phyloP scores from a whole-genome alignment of 208 protist species.

The Acanthamoeba divionensis region DNA sequence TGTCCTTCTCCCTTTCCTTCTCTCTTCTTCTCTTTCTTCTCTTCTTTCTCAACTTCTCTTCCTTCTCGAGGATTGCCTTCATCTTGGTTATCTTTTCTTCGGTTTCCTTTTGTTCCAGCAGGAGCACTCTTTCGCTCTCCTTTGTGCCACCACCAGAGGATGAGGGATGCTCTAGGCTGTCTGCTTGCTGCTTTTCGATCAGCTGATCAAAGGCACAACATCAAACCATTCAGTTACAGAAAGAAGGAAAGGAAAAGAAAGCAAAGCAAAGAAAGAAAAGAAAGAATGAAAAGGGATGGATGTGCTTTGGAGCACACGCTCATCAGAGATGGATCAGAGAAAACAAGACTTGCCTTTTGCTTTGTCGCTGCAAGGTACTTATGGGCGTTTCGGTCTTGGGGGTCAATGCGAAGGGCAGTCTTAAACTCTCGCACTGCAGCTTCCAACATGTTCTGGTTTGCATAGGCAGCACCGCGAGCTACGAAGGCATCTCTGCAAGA shows the following conservation, averaged over 20 bases:
- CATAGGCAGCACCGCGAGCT: conserved; percentile 32
- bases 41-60: conserved; percentile 31
- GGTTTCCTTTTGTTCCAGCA: not conserved
- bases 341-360: not conserved
- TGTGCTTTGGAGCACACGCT: no score
- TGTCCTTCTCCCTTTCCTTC: conserved; percentile 39
- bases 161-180: no score
- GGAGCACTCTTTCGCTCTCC: not conserved
- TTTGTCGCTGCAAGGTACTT: conserved; percentile 19
- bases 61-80: not conserved
- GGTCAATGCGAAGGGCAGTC: conserved; percentile 1
- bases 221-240: not conserved
- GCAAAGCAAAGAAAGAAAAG: not conserved
- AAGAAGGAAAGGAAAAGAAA: not conserved
- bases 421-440: conserved; percentile 34
- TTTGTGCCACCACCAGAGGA: no score
- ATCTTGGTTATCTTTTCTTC: not conserved
- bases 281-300: not conserved
- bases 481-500: conserved; percentile 27
- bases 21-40: conserved; percentile 39
- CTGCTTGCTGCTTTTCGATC: not conserved
- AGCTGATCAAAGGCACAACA: not conserved
- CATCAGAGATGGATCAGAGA: no score
- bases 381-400: not conserved
- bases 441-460: not conserved